These are phyloP conservation scores for Barbatosphaeria neglecta DNA, from an alignment of 495 filamentous ascomycete genomes.

Conservation along the genomic window DNA sequence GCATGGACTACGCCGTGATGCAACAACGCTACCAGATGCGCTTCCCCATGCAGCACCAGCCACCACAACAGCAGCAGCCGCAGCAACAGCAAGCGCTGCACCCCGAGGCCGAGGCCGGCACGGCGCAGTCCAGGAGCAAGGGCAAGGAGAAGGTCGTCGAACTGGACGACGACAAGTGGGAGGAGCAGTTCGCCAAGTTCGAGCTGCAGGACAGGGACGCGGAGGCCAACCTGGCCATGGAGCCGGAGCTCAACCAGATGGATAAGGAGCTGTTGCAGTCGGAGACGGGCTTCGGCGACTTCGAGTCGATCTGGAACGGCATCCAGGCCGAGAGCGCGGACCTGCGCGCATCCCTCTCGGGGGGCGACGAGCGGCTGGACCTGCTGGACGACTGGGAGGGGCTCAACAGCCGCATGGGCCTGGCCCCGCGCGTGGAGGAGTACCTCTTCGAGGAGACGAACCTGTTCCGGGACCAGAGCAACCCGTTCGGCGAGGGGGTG, in stretches of 20 bases:
- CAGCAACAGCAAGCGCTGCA: conserved; percentile 16
- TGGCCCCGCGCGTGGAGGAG: conserved; percentile 66
- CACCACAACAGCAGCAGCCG: conserved; percentile 25
- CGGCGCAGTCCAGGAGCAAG: too few species aligned
- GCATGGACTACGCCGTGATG: conserved; percentile 28
- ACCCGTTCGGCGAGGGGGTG: conserved; percentile 84
- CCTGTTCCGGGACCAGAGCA: conserved; percentile 58
- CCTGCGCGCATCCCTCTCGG: conserved; percentile 55
- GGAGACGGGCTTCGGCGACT: conserved; percentile 62
- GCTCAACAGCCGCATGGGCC: conserved; percentile 30
- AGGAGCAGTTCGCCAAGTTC: conserved; percentile 86
- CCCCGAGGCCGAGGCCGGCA: conserved; percentile 35
- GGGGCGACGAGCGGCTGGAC: conserved; percentile 50
- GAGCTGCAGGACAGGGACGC: conserved; percentile 54
- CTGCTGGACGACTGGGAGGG: conserved; percentile 44
- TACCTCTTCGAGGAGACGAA: conserved; percentile 96
- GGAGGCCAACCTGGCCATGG: conserved; percentile 68
- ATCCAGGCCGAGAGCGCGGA: conserved; percentile 70
- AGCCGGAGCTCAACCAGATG: conserved; percentile 79
- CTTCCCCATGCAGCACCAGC: conserved; percentile 40
- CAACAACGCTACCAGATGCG: conserved; percentile 22
- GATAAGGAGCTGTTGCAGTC: conserved; percentile 46
- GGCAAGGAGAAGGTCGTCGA: conserved; percentile 87
- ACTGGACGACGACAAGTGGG: conserved; percentile 88
- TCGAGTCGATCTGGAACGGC: conserved; percentile 80